phyloP scores from a whole-genome alignment of 1,284 basidiomycete species.

The Heterobasidion occidentale region DNA sequence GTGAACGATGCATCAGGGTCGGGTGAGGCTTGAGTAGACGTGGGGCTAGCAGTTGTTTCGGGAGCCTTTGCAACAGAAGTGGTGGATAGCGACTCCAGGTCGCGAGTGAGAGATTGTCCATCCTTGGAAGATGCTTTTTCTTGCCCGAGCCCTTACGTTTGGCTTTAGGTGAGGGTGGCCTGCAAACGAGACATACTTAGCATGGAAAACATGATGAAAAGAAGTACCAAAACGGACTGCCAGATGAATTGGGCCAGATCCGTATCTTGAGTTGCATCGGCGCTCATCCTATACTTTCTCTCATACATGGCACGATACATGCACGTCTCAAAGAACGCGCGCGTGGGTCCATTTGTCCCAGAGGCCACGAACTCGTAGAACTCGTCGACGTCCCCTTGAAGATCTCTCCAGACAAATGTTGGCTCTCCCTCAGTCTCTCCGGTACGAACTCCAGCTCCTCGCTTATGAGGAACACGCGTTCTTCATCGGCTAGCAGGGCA shows the following conservation, averaged over 20 bases:
- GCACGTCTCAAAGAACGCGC: constrained; percentile 86
- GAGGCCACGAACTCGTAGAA: constrained; percentile 75
- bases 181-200: constrained; percentile 11
- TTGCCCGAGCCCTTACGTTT: constrained; percentile 17
- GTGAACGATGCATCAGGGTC: constrained; percentile 18
- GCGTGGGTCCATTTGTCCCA: constrained; percentile 79
- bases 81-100: constrained; percentile 8
- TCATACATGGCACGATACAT: constrained; percentile 95
- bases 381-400: constrained; percentile 77
- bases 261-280: constrained; percentile 60
- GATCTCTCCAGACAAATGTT: constrained; percentile 85
- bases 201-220: background rate
- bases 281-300: constrained; percentile 72
- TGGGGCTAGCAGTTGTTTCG: constrained; percentile 12
- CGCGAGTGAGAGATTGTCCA: constrained; percentile 7
- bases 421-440: constrained; percentile 75
- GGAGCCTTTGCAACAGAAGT: constrained; percentile 5
- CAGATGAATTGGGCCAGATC: constrained; percentile 75
- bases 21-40: constrained; percentile 11
- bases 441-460: constrained; percentile 81
- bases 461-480: constrained; percentile 87
- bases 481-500: constrained; percentile 67
- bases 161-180: constrained; percentile 27
- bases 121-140: constrained; percentile 14
- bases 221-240: constrained; percentile 41